Evolutionary conservation across 768 basidiomycete genomes (phyloP).

Genomic region (Leccinellum rugosiceps): DNA sequence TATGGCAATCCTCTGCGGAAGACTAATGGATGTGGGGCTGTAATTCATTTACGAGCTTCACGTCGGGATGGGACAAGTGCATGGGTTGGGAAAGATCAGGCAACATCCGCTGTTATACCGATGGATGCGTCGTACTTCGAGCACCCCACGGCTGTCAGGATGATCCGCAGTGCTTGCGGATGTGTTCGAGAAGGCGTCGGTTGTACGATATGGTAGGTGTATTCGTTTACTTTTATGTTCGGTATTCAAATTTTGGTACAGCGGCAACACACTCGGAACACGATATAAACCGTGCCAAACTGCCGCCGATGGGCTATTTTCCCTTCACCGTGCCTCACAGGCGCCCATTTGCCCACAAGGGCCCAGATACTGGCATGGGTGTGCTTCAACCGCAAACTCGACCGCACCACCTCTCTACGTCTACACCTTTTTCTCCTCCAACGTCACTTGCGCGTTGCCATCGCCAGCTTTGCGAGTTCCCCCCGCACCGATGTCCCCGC

Average conservation of each 20-base stretch:
- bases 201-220: slow-evolving; percentile 53
- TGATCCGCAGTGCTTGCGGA: slow-evolving; percentile 56
- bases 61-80: slow-evolving; percentile 50
- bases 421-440: slow-evolving; percentile 48
- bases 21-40: slow-evolving; percentile 61
- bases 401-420: slow-evolving; percentile 25
- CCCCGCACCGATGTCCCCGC: neutral
- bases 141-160: slow-evolving; percentile 43
- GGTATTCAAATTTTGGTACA: slow-evolving; percentile 24
- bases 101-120: slow-evolving; percentile 50
- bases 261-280: slow-evolving; percentile 64
- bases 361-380: slow-evolving; percentile 40
- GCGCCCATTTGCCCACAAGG: slow-evolving; percentile 38
- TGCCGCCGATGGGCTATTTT: slow-evolving; percentile 46
- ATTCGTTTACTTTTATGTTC: neutral
- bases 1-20: slow-evolving; percentile 5
- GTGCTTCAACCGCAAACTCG: slow-evolving; percentile 12
- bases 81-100: slow-evolving; percentile 56
- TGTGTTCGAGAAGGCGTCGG: slow-evolving; percentile 68
- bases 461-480: slow-evolving; percentile 4
- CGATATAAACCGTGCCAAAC: slow-evolving; percentile 59
- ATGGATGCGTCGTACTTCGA: slow-evolving; percentile 62
- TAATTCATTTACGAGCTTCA: slow-evolving; percentile 54
- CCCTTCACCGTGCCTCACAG: slow-evolving; percentile 17
- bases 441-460: slow-evolving; percentile 36